These are phyloP conservation scores for Naegleria gruberi DNA, from an alignment of 208 protist genomes.

Conservation along the genomic window DNA sequence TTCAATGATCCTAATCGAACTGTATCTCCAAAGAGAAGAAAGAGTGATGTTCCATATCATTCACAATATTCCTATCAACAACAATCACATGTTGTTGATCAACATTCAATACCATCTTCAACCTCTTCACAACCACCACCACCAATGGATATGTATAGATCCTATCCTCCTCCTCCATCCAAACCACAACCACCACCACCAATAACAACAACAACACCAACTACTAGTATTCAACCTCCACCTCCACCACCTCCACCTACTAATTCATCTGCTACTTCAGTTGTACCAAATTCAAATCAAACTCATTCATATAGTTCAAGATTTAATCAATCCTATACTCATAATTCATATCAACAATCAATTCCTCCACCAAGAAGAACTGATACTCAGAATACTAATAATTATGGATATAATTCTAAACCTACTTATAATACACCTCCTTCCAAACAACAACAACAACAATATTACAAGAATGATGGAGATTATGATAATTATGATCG, in stretches of 20 bases:
- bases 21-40: neutral
- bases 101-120: neutral
- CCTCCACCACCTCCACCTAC: neutral
- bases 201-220: neutral
- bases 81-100: neutral
- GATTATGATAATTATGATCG: neutral
- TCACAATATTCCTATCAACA: neutral
- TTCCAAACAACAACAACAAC: no score
- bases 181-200: neutral
- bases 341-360: neutral
- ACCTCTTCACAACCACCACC: neutral
- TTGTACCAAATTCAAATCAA: no score
- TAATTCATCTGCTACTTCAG: neutral
- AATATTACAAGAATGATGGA: neutral
- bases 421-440: neutral
- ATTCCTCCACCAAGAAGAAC: neutral
- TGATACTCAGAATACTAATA: neutral
- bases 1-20: neutral
- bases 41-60: neutral
- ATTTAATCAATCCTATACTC: neutral
- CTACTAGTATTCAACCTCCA: neutral
- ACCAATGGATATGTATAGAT: neutral
- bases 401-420: neutral
- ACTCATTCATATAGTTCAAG: neutral
- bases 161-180: neutral